Evolutionary conservation across 192 early-diverging fungal species (phyloP), one percentile per base, ranked within the genome.

Genomic region (Gonapodya sp.): DNA sequence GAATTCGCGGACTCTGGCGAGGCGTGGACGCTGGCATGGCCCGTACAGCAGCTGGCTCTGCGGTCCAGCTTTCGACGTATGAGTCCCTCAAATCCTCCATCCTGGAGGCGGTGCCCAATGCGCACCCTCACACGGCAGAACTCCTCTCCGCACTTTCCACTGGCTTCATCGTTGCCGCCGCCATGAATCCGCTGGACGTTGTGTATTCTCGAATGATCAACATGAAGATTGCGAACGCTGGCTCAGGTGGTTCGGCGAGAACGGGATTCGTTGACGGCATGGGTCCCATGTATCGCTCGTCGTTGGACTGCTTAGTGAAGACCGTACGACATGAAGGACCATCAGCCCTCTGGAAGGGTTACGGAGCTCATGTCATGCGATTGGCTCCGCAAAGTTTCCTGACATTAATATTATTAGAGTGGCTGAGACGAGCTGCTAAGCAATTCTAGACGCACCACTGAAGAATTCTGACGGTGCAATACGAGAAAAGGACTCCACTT

Each of bases 151-250:
- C 91, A 84, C 86, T 96, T 87, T 85, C 93, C 73, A 93, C 93
- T 0, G 93, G 94, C 77, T 89, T 97, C 79, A 92, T 95, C 82
- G 93, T 97, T 18, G 95, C 94, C 82, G 85, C 89, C 31, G 93
- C 91, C 73, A 98, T 98, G 96, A 97, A 98, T 80, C 96, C 97
- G n/a, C 96, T 97, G 81, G 97, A 98, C 86, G 95, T 97, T 2
- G 92, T 96, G 73, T 94, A 89, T 64, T 96, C 95, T 1, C 90
- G 97, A 73, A 97, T 97, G 94, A 1, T 84, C 0, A 35, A 24
- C 77, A 0, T 34, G 31, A 81, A 35, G 31, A 2, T 83, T 30
- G 32, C 14, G 74, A 18, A 36, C 79, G 30, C 16, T 24, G 30
- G 18, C 2, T 2, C 33, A 34, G 32, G 18, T 35, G 84, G 85